A percentile compares a stretch with the other conserved stretches of the same genome.
Conservation (phyloP, 2,329 filamentous ascomycete genomes). For the Nigrospora sphaerica region DNA sequence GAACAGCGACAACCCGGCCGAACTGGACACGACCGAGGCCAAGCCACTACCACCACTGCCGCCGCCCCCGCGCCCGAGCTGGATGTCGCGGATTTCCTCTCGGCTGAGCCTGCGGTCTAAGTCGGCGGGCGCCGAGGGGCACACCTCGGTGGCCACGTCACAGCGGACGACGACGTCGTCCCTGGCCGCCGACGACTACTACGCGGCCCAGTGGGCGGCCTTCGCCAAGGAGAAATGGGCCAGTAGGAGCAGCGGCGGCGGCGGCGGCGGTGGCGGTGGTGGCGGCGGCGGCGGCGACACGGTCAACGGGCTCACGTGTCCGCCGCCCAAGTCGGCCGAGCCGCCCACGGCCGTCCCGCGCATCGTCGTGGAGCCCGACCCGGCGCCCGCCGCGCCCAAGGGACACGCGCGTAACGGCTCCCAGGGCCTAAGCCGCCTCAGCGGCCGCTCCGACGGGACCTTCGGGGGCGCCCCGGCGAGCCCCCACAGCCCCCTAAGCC, state of each 20-base stretch:
- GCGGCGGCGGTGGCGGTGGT: background rate
- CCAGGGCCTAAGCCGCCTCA: background rate
- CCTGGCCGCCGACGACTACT: no score
- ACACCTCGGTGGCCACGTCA: no score
- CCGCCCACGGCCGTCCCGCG: background rate
- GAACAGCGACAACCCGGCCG: constrained; percentile 3
- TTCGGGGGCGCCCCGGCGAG: constrained; percentile 3
- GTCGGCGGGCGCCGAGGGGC: background rate
- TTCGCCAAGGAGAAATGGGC: no score
- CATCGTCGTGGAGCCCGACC: background rate
- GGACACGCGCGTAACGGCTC: background rate
- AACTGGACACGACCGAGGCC: constrained; percentile 1
- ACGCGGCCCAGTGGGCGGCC: no score
- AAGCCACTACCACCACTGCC: background rate
- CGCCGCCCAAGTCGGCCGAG: background rate
- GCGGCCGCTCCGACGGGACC: constrained; percentile 4
- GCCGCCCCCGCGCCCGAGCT: background rate
- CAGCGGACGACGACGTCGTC: no score
- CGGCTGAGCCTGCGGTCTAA: background rate
- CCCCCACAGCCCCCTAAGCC: background rate
- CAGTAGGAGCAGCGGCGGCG: background rate
- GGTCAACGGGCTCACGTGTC: background rate
- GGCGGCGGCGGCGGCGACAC: background rate
- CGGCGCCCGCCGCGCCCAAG: background rate
- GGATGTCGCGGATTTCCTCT: constrained; percentile 4